Evolutionary conservation across 148 eudicot genomes (phyloP).

Genomic region (Heliamphora exappendiculata): DNA sequence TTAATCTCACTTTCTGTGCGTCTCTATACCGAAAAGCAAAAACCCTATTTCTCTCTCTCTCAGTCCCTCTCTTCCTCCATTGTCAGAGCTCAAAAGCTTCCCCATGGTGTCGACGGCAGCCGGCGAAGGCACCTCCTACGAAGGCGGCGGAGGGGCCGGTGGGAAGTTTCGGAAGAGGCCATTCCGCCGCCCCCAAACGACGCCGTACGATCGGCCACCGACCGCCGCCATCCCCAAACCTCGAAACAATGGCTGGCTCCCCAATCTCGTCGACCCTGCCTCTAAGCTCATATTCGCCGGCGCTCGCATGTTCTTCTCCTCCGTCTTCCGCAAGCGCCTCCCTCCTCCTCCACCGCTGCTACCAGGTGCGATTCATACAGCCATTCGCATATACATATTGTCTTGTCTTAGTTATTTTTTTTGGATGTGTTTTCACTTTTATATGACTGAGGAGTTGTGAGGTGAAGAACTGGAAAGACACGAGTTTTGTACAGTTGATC

Average conservation of each 20-base stretch:
- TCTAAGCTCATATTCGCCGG: conserved; percentile 56
- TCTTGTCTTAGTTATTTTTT: not conserved
- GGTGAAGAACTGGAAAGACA: not conserved
- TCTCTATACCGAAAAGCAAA: not conserved
- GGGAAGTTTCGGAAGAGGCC: conserved; percentile 59
- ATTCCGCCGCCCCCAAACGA: conserved; percentile 30
- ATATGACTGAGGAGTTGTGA: not conserved
- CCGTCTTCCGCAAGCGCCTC: conserved; percentile 63
- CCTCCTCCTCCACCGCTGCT: conserved; percentile 45
- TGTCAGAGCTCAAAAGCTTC: not conserved
- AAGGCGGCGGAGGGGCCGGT: conserved; percentile 33
- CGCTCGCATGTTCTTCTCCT: conserved; percentile 54
- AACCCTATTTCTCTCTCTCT: not conserved
- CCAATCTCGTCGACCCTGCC: conserved; percentile 76
- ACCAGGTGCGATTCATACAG: not conserved
- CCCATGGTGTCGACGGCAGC: conserved; percentile 32
- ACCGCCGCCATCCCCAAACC: conserved; percentile 38
- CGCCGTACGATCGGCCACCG: conserved; percentile 85
- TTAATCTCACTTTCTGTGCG: not conserved
- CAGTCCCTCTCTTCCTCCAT: conserved; percentile 6
- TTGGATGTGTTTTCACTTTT: not conserved
- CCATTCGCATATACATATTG: not conserved
- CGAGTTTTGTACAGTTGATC: not conserved
- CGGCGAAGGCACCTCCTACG: conserved; percentile 31
- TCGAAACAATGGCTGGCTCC: conserved; percentile 42